A percentile compares a stretch with the other conserved stretches of the same genome.
phyloP scores from a whole-genome alignment of 2,329 filamentous ascomycete species.

The Curvularia sp. region DNA sequence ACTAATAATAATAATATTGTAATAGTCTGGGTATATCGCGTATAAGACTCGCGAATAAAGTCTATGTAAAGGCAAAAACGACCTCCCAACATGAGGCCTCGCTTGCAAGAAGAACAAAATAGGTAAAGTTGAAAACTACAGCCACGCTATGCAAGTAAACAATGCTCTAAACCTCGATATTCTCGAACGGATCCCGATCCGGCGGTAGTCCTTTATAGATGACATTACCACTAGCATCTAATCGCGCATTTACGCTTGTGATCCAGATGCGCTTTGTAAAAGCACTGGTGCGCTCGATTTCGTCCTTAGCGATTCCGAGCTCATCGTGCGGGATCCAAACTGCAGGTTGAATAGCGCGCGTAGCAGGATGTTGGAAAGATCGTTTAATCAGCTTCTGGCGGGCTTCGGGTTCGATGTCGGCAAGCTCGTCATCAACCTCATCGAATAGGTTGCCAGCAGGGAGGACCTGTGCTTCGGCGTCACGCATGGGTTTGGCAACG shows the following conservation, averaged over 20 bases:
- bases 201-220: slow-evolving; percentile 86
- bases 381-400: slow-evolving; percentile 83
- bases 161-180: slow-evolving; percentile 43
- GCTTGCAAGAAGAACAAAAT: not conserved
- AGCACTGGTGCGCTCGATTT: slow-evolving; percentile 77
- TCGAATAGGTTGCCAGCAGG: slow-evolving; percentile 85
- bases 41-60: not conserved
- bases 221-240: slow-evolving; percentile 83
- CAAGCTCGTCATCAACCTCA: slow-evolving; percentile 88
- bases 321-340: slow-evolving; percentile 95
- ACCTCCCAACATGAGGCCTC: not conserved
- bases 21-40: not conserved
- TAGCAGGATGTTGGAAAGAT: slow-evolving; percentile 88
- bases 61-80: not conserved
- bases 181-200: slow-evolving; percentile 64
- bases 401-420: slow-evolving; percentile 90
- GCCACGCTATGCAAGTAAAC: not conserved
- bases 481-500: slow-evolving; percentile 41
- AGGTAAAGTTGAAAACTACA: not conserved
- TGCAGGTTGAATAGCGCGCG: slow-evolving; percentile 82
- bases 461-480: slow-evolving; percentile 54
- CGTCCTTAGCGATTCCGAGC: slow-evolving; percentile 88
- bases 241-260: slow-evolving; percentile 87
- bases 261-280: slow-evolving; percentile 85
- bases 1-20: not conserved